Base-by-base conservation (phyloP, 192 early-diverging fungal species). In the Umbelopsis ramanniana region DNA sequence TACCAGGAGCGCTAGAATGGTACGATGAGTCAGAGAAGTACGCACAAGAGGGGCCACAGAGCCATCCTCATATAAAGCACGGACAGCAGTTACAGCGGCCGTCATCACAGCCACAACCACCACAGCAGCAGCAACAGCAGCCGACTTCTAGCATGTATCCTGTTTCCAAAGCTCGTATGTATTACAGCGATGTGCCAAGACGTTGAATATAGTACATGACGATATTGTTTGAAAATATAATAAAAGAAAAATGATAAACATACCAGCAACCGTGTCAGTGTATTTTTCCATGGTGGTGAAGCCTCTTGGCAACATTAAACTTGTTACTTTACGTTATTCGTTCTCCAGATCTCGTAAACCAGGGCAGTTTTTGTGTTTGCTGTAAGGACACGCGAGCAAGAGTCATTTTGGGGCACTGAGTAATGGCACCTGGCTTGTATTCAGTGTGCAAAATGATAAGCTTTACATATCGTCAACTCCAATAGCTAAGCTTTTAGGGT, bases 151-250 rank as follows among this genome's bases (percentile, higher is more conserved):
- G 57, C 5, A 17, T 37, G 33, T 63, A 63, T 63, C 57, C 57
- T 6, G 57, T 63, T n/a, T 63, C 57, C 19, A 35, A 63, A 63
- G 33, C 57, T 37, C 57, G 57, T 26, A 63, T 63, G 57, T 63
- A 63, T 19, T 63, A 63, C 26, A 63, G 33, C 17, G 57, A 63
- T 63, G 57, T 63, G 19, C 57, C 57, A 17, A 29, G 57, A 29
- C 57, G 57, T 14, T 63, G 26, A 63, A 37, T 5, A 43, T 12
- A 43, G 40, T 11, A 11, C 6, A 43, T 43, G 8, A 43, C 6
- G 40, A 2, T 29, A 5, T 43, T 43, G 1, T 29, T 57, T 57
- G 29, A 26, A 33, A 35, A 63, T 63, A 63, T 57, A 12, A 57
- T 29, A 43, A 24, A 29, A 54, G 26, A 54, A 26, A 54, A 24